These are phyloP conservation scores for Fusarium solani-melongenae DNA, from an alignment of 2,329 filamentous ascomycete genomes.

Conservation along the genomic window DNA sequence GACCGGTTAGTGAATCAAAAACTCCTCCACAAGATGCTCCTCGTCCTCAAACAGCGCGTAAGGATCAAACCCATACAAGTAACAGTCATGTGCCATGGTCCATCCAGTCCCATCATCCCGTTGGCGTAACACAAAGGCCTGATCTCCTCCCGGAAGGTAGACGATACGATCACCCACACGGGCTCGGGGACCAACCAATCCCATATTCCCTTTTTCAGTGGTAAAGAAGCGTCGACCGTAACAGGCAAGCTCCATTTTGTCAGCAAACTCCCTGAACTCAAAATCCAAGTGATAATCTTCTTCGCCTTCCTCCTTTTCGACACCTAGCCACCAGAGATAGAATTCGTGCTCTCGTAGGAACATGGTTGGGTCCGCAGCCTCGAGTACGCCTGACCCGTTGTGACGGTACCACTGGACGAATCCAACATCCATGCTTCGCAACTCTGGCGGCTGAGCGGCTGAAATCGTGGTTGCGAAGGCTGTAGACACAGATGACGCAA, in stretches of 20 bases:
- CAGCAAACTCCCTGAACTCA: background rate
- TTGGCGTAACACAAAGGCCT: background rate
- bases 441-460: background rate
- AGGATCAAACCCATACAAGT: conserved; percentile 10
- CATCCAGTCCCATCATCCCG: background rate
- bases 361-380: background rate
- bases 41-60: conserved; percentile 2
- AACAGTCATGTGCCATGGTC: conserved; percentile 13
- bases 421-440: background rate
- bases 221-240: conserved; percentile 16
- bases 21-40: conserved; percentile 8
- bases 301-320: background rate
- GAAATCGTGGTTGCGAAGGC: conserved; percentile 1
- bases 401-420: conserved; percentile 24
- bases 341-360: conserved; percentile 18
- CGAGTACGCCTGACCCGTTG: conserved; percentile 2
- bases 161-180: background rate
- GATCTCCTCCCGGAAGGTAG: conserved; percentile 6
- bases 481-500: background rate
- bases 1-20: background rate
- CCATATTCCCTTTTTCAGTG: conserved; percentile 10
- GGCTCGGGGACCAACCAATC: background rate
- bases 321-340: conserved; percentile 10
- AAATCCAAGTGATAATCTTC: background rate
- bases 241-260: background rate